Percentiles rank a stretch among this genome's conserved stretches.
phyloP scores from a whole-genome alignment of 2,329 filamentous ascomycete genomes.

The Bipolaris cookei region DNA sequence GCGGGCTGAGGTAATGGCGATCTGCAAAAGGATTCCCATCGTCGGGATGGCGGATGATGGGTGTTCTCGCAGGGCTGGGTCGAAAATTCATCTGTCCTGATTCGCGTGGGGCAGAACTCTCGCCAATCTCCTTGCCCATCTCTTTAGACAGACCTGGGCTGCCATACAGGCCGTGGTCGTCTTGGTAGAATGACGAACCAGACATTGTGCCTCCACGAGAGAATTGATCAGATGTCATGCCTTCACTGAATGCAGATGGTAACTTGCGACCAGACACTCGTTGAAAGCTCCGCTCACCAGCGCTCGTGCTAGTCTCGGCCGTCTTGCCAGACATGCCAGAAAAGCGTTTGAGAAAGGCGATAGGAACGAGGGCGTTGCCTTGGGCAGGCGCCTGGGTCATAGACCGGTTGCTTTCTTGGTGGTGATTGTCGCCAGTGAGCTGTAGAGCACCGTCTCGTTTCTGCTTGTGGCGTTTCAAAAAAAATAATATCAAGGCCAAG shows the following conservation, averaged over 20 bases:
- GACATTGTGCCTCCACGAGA: conserved; percentile 42
- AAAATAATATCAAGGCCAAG: conserved; percentile 58
- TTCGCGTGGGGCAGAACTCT: conserved; percentile 25
- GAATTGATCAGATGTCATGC: conserved; percentile 53
- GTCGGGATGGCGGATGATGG: conserved; percentile 60
- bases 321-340: conserved; percentile 49
- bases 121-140: conserved; percentile 41
- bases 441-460: conserved; percentile 40
- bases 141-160: conserved; percentile 31
- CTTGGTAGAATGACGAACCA: conserved; percentile 53
- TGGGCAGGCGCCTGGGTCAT: conserved; percentile 50
- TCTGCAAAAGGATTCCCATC: conserved; percentile 37
- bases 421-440: conserved; percentile 35
- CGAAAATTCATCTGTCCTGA: conserved; percentile 35
- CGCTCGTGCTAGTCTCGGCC: conserved; percentile 46
- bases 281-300: conserved; percentile 54
- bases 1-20: conserved; percentile 45
- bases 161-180: conserved; percentile 53
- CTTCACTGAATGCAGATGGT: conserved; percentile 56
- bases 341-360: conserved; percentile 47
- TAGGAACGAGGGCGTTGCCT: conserved; percentile 47
- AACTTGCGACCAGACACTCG: conserved; percentile 57
- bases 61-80: conserved; percentile 69
- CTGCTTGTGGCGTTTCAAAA: conserved; percentile 60
- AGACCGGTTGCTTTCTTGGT: conserved; percentile 38